phyloP scores from a whole-genome alignment of 306 rosid species.

The Potentilla sterilis region DNA sequence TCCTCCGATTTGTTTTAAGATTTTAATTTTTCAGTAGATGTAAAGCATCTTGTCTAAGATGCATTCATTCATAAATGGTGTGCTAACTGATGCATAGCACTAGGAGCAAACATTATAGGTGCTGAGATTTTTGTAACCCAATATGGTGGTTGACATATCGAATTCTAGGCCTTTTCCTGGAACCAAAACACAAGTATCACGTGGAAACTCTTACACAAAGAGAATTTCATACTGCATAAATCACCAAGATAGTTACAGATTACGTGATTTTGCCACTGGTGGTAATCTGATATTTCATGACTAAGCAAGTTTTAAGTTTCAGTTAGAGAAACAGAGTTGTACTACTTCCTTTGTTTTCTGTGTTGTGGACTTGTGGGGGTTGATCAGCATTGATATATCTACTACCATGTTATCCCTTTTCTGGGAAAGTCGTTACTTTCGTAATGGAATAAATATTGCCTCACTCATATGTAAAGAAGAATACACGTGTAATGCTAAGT shows the following conservation, averaged over 20 bases:
- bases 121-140: conserved; percentile 50
- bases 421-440: neutral
- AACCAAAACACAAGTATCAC: neutral
- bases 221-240: neutral
- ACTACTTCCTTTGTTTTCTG: neutral
- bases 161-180: conserved; percentile 60
- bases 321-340: neutral
- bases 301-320: neutral
- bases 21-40: too few species aligned
- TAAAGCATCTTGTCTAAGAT: too few species aligned
- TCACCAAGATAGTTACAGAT: neutral
- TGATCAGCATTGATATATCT: neutral
- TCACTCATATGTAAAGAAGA: neutral
- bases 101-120: conserved; percentile 63
- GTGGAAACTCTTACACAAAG: neutral
- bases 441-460: neutral
- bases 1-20: too few species aligned
- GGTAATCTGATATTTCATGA: neutral
- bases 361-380: neutral
- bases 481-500: neutral
- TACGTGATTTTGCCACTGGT: conserved; percentile 43
- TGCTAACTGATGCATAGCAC: conserved; percentile 50
- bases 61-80: conserved; percentile 20
- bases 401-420: neutral
- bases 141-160: conserved; percentile 54